These are phyloP conservation scores for Oidiodendron maius DNA, from an alignment of 495 filamentous ascomycete genomes.

Conservation along the genomic window DNA sequence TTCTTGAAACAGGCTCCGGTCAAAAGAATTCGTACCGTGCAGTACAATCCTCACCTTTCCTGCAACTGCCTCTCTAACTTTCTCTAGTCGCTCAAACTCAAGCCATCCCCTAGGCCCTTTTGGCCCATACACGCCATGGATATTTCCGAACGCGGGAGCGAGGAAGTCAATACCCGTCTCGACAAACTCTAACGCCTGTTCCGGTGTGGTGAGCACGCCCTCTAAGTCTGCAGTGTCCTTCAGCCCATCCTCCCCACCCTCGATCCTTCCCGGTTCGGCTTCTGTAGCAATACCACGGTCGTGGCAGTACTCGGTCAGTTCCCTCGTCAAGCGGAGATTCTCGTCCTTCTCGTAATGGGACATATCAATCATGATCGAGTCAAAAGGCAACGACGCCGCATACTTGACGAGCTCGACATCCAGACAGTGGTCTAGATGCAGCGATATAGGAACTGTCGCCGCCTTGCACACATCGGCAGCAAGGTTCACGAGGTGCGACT, in stretches of 20 bases:
- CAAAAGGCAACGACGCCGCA: constrained; percentile 42
- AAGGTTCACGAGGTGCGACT: constrained; percentile 51
- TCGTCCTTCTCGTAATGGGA: constrained; percentile 77
- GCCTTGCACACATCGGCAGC: constrained; percentile 54
- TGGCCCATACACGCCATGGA: constrained; percentile 77
- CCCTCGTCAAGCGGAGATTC: constrained; percentile 66
- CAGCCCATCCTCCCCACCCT: constrained; percentile 81
- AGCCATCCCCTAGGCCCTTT: constrained; percentile 45
- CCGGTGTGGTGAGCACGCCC: constrained; percentile 68
- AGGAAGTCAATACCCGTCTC: constrained; percentile 77
- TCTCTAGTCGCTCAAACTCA: constrained; percentile 16
- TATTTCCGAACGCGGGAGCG: constrained; percentile 80
- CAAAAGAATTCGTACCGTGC: constrained; percentile 21
- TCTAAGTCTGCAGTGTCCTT: constrained; percentile 70
- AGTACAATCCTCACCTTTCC: constrained; percentile 15
- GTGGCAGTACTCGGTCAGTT: constrained; percentile 67
- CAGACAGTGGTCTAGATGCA: constrained; percentile 75
- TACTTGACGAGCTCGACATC: constrained; percentile 55
- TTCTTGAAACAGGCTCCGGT: constrained; percentile 13
- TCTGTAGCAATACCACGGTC: constrained; percentile 71
- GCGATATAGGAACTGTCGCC: constrained; percentile 62
- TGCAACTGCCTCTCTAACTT: constrained; percentile 12
- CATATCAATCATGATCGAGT: constrained; percentile 83
- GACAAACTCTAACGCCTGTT: constrained; percentile 72
- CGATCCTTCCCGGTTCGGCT: constrained; percentile 76